Evolutionary conservation across 805 yeast species (phyloP), one percentile per base, ranked within the genome.

Genomic region (Saccharomycopsis fermentans): DNA sequence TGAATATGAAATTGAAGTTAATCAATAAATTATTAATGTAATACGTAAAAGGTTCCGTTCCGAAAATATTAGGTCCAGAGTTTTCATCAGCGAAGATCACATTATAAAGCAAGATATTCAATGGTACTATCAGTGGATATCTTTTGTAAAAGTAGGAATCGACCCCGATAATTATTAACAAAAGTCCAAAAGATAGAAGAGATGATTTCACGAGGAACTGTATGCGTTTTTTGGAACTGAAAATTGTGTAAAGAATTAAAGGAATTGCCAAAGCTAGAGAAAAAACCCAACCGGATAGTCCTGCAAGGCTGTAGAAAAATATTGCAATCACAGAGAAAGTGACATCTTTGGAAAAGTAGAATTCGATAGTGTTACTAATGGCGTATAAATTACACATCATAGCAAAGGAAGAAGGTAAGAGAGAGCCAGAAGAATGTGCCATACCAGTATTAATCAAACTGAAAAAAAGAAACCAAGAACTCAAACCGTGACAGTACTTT

Each of bases 231-330:
- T 21, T 43, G 29, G 50, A 43, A 32, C 62, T 63, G 57, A 62
- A 63, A 55, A n/a, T 50, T 59, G 66, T 71, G 66, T 73, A 81
- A 1, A 73, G 54, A 19, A 80, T 76, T 58, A 83, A 76, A 1
- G 96, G 94, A 1, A 80, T 63, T 1, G 83, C 82, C 58, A 90
- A 69, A 0, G 79, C 82, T 58, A 88, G 70, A 0, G 85, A 80
- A 69, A 91, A 92, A 0, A 97, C 97, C 97, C 97, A 92, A 1
- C 97, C 97, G 34, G 87, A 62, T 1, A 91, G 66, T 0, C 92
- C 92, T 4, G 90, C 95, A n/a, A 86, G 62, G 21, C 79, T 70
- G 39, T 77, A 73, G 74, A 77, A 77, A 1, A 74, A 55, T 1
- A 73, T 60, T 0, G 70, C 66, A 56, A 65, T 52, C 14, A 62